phyloP scores from a whole-genome alignment of 2,329 filamentous ascomycete species.

The Salinomyces thailandicus region DNA sequence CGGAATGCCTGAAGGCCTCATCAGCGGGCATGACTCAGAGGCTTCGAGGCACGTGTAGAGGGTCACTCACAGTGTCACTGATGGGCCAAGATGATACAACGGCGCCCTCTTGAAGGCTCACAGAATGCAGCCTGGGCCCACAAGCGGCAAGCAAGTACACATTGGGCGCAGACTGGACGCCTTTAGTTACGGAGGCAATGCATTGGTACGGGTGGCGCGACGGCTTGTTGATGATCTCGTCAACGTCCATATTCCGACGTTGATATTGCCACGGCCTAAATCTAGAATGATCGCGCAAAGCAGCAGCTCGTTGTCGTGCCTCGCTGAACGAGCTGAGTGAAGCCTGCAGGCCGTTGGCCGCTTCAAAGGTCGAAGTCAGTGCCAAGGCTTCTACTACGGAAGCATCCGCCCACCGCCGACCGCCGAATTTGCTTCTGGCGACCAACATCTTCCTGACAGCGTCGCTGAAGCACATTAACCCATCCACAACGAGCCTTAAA shows the following conservation, averaged over 20 bases:
- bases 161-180: slow-evolving; percentile 6
- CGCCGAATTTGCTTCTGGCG: not conserved
- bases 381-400: not conserved
- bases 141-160: slow-evolving; percentile 61
- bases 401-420: not conserved
- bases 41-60: not conserved
- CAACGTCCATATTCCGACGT: too few relatives aligned
- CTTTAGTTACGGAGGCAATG: slow-evolving; percentile 20
- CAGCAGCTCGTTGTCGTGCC: too few relatives aligned
- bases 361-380: too few relatives aligned
- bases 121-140: slow-evolving; percentile 60
- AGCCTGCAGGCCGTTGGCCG: too few relatives aligned
- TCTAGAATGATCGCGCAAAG: too few relatives aligned
- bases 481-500: slow-evolving; percentile 23
- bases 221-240: not conserved
- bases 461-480: too few relatives aligned
- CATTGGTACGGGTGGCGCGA: slow-evolving; percentile 32
- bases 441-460: not conserved
- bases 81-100: slow-evolving; percentile 53
- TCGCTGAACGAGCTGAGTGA: too few relatives aligned
- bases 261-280: too few relatives aligned
- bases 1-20: not conserved
- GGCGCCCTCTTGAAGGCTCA: slow-evolving; percentile 48
- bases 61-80: slow-evolving; percentile 16
- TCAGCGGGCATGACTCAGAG: not conserved